Evolutionary conservation across 1,139 yeast genomes (phyloP).

Genomic region (Hemisphaericaspora xylanilytica): DNA sequence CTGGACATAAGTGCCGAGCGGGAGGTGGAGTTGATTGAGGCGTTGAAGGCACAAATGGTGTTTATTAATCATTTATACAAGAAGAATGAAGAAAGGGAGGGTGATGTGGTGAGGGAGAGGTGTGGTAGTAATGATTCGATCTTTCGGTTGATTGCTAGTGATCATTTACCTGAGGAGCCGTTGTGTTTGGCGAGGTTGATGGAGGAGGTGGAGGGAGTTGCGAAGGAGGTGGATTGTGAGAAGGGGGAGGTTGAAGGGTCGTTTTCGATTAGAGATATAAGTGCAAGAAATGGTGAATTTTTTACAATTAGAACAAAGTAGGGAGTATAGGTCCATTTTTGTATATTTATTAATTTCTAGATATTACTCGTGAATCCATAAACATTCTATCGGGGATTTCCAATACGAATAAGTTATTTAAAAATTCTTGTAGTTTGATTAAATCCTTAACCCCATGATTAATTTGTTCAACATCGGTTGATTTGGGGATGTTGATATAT

Average conservation of each 20-base stretch:
- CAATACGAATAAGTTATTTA: slow-evolving; percentile 65
- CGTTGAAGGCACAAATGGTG: slow-evolving; percentile 44
- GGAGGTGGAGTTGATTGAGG: slow-evolving; percentile 24
- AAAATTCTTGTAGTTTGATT: slow-evolving; percentile 57
- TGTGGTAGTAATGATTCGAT: slow-evolving; percentile 20
- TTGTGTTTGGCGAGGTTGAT: slow-evolving; percentile 23
- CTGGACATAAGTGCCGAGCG: slow-evolving; percentile 21
- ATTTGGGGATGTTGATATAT: slow-evolving; percentile 63
- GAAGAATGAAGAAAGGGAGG: slow-evolving; percentile 18
- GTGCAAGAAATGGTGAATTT: slow-evolving; percentile 3
- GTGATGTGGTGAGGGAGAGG: too few species aligned
- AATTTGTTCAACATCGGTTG: slow-evolving; percentile 75
- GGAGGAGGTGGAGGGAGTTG: slow-evolving; percentile 21
- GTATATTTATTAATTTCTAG: slow-evolving; percentile 4
- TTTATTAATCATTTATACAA: slow-evolving; percentile 46
- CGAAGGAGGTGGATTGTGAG: slow-evolving; percentile 18
- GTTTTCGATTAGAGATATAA: slow-evolving; percentile 8
- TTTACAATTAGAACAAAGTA: slow-evolving; percentile 6
- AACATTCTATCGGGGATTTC: slow-evolving; percentile 73
- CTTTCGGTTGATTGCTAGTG: slow-evolving; percentile 37
- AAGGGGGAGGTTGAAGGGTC: slow-evolving; percentile 28
- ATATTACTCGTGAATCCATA: slow-evolving; percentile 66
- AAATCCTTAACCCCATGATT: slow-evolving; percentile 65
- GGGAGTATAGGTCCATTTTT: too few species aligned
- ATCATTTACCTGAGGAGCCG: slow-evolving; percentile 26